Conservation (phyloP, 805 yeast species). For the Vanderwaltozyma verrucispora region DNA sequence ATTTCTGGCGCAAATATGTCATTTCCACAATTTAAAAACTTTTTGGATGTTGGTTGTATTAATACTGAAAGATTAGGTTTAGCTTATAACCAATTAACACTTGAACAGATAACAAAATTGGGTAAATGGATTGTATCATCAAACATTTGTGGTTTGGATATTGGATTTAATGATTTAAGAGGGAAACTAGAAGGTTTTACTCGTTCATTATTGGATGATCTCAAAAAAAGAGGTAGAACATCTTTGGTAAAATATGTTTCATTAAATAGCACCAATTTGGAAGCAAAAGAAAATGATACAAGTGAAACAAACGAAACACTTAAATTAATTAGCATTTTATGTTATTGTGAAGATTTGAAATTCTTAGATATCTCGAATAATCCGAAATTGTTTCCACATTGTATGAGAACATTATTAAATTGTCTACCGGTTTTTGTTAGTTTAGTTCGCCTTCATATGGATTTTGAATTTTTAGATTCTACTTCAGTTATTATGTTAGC, state of each 20-base stretch:
- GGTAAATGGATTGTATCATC: conserved; percentile 46
- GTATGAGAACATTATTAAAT: conserved; percentile 42
- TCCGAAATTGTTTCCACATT: conserved; percentile 55
- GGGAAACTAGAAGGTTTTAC: conserved; percentile 26
- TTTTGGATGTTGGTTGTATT: conserved; percentile 50
- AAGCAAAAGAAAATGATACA: conserved; percentile 36
- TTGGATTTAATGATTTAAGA: conserved; percentile 68
- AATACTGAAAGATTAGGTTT: conserved; percentile 60
- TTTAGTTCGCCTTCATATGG: conserved; percentile 59
- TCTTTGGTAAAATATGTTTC: conserved; percentile 41
- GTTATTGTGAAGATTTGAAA: conserved; percentile 48
- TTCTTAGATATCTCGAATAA: conserved; percentile 76
- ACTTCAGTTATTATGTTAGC: conserved; percentile 52
- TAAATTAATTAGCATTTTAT: conserved; percentile 37
- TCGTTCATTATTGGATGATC: conserved; percentile 16
- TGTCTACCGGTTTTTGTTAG: conserved; percentile 58
- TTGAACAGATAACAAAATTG: conserved; percentile 46
- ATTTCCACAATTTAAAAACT: conserved; percentile 41
- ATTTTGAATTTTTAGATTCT: conserved; percentile 48
- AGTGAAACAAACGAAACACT: conserved; percentile 25
- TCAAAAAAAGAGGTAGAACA: conserved; percentile 15
- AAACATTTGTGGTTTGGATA: conserved; percentile 57
- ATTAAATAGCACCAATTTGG: conserved; percentile 52
- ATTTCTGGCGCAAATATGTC: conserved; percentile 72
- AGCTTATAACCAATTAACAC: conserved; percentile 62